Base-by-base conservation (phyloP, 805 yeast species). In the Candida incommunis region DNA sequence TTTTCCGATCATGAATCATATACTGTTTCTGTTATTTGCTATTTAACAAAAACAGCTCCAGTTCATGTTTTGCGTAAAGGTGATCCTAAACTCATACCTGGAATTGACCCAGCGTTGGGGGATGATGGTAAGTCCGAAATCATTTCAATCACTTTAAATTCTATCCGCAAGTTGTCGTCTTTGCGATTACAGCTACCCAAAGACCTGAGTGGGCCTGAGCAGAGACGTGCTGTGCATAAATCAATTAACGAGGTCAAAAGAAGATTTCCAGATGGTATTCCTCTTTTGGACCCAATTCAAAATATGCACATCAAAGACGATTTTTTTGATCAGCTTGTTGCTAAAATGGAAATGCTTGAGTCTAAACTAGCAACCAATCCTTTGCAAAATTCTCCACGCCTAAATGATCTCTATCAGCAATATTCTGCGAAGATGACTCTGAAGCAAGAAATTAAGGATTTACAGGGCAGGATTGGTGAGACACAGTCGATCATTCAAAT, bases 401-500 rank as follows among this genome's bases (percentile, higher is more conserved):
- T 86, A 44, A 62, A 67, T 22, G 82, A 74, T 42, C 59, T 82
- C 23, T 88, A 82, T 59, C 74, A 73, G 7, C 64, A 75, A 50
- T 94, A 80, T 58, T 64, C 76, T 15, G 63, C 68, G 23, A 88
- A 87, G 62, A 76, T 82, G 49, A 71, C 71, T 0, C 56, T 86
- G 37, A 75, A 72, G 46, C 67, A 67, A 13, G 72, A 79, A 46
- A 77, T 84, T 43, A 76, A 77, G 52, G 63, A 64, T 3, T 60
- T 82, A 31, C 76, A 77, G 53, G 72, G 71, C 23, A 78, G 82
- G 58, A 81, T 90, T 34, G 65, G 70, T 40, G 90, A 86, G 48
- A 92, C 95, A 0, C 87, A 84, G 58, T 82, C 96, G 0, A 87
- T 92, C 16, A 80, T 90, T 53, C 98, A 92, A 63, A 68, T 92